Base-by-base conservation (phyloP, 192 early-diverging fungal genomes). In the Cladochytrium replicatum region DNA sequence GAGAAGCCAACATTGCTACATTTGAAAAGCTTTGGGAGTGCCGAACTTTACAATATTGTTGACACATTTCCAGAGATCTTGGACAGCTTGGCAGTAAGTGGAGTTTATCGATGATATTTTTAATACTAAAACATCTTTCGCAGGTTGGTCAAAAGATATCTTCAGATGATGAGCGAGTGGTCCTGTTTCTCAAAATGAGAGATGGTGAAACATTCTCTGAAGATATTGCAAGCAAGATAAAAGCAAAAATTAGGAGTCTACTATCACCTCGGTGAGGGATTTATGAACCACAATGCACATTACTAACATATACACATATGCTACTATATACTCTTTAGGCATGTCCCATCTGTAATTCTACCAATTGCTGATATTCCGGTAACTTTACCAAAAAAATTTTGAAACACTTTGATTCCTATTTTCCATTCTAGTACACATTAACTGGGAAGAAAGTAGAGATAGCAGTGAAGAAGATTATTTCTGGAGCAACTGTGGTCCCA, bases 381-480 rank as follows among this genome's bases (percentile, higher is more conserved):
- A 74, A 68, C 65, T 60, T 50, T 6, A 50, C 7, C 50, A 0
- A 8, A 9, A 15, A 9, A 28, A 30, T 8, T 21, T 5, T 13
- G 31, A 13, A 19, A 40, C 7, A 29, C 23, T 44, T 30, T 27
- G 43, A 32, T 24, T 25, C 11, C 17, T 6, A 30, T 34, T 30
- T 17, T 48, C 31, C 43, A 55, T 31, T 54, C 25, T 44, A 78
- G 73, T 86, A 96, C 67, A 98, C 95, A 1, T 71, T 89, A 48
- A 96, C 89, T 41, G 92, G 95, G 31, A 98, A 98, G 56, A 96
- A 96, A 66, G 91, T 96, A 7, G 95, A 98, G 62, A 81, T 98
- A 27, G 93, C 91, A 1, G 91, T 98, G 41, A 98, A 96, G 51
- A 63, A 71, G 56, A 94, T 73, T 74, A 58, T 85, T 22, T 77